Conservation (phyloP, 1,284 basidiomycete species). For the Phlebopus sp. region DNA sequence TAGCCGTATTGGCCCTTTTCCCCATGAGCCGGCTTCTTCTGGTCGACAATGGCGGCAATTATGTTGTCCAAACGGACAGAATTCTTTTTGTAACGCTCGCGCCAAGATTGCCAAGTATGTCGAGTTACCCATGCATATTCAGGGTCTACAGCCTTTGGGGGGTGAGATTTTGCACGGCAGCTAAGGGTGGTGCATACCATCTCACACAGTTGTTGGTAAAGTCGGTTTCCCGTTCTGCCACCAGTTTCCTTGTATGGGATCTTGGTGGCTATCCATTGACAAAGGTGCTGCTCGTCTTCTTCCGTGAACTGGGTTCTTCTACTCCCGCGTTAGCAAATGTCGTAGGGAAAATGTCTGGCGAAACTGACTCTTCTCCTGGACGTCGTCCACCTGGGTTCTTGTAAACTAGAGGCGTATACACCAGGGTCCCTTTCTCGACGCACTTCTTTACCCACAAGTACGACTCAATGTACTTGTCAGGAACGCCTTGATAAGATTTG, state of each 20-base stretch:
- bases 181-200: constrained; percentile 34
- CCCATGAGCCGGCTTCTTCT: constrained; percentile 60
- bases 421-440: constrained; percentile 58
- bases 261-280: constrained; percentile 72
- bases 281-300: constrained; percentile 68
- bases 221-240: constrained; percentile 71
- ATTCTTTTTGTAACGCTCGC: constrained; percentile 83
- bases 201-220: constrained; percentile 66
- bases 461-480: constrained; percentile 72
- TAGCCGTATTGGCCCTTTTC: constrained; percentile 78
- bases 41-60: constrained; percentile 62
- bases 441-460: constrained; percentile 80
- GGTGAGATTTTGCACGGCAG: background rate
- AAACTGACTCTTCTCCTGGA: constrained; percentile 72
- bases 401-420: constrained; percentile 70
- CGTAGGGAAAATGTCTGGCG: background rate
- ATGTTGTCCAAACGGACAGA: constrained; percentile 57
- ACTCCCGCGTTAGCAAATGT: constrained; percentile 2
- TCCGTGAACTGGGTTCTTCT: constrained; percentile 75
- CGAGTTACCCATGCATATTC: constrained; percentile 74
- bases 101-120: constrained; percentile 87
- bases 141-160: constrained; percentile 48
- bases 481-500: constrained; percentile 61
- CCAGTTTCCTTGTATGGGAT: constrained; percentile 78
- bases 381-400: constrained; percentile 78